Evolutionary conservation across 148 eudicot genomes (phyloP).

Genomic region (Amaranthus cruentus): DNA sequence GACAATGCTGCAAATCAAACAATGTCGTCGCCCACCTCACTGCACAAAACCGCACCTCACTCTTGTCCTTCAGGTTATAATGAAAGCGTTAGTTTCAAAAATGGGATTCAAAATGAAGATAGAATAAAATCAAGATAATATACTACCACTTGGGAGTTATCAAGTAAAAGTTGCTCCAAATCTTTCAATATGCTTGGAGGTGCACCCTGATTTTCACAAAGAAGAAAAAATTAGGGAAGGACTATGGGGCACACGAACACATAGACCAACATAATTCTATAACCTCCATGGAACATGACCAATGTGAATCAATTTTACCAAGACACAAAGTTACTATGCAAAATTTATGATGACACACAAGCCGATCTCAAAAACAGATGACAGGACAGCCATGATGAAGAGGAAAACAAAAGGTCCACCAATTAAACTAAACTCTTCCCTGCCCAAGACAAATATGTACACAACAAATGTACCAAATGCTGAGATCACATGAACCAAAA

Average conservation of each 20-base stretch:
- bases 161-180: slow-evolving; percentile 73
- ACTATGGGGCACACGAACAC: neutral
- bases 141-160: slow-evolving; percentile 74
- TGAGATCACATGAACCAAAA: neutral
- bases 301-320: neutral
- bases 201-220: slow-evolving; percentile 52
- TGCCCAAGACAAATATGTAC: neutral
- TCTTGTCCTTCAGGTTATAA: slow-evolving; percentile 50
- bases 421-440: neutral
- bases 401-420: neutral
- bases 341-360: neutral
- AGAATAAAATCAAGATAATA: slow-evolving; percentile 4
- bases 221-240: neutral
- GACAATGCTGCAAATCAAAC: slow-evolving; percentile 79
- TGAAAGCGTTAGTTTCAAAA: slow-evolving; percentile 8
- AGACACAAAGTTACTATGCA: neutral
- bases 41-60: slow-evolving; percentile 96
- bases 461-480: neutral
- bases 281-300: neutral
- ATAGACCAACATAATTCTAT: neutral
- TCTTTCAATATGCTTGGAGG: slow-evolving; percentile 57
- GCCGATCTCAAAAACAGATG: neutral
- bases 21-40: slow-evolving; percentile 94
- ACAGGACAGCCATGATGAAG: neutral
- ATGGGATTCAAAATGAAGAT: neutral